These are phyloP conservation scores for California macrophylla DNA, from an alignment of 441 rosid genomes.

Conservation along the genomic window DNA sequence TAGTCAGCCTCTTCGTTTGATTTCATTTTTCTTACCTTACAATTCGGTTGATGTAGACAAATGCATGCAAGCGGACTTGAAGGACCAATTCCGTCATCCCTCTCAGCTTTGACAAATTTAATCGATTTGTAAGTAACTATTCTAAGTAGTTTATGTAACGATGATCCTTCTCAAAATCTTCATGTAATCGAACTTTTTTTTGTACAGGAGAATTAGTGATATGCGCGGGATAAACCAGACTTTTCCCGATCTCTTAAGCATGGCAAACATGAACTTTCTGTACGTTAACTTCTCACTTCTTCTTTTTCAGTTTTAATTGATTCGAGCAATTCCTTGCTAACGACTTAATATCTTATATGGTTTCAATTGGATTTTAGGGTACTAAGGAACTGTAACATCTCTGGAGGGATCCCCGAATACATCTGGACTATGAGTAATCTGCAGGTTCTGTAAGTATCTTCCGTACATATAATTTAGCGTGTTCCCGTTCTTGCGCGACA, in stretches of 20 bases:
- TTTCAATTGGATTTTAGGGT: conserved; percentile 18
- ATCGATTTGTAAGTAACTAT: conserved; percentile 37
- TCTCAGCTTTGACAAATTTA: conserved; percentile 36
- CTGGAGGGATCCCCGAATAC: conserved; percentile 27
- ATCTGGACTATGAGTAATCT: conserved; percentile 26
- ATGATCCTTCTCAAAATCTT: neutral
- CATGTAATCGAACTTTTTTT: neutral
- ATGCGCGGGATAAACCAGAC: conserved; percentile 44
- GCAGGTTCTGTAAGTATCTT: conserved; percentile 24
- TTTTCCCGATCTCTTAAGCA: conserved; percentile 43
- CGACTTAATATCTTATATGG: conserved; percentile 6
- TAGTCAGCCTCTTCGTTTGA: conserved; percentile 6
- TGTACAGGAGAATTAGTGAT: conserved; percentile 65
- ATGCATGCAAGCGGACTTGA: conserved; percentile 53
- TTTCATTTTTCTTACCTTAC: neutral
- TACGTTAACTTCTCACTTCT: conserved; percentile 14
- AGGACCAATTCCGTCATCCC: conserved; percentile 51
- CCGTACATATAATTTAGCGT: neutral
- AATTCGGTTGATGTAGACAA: conserved; percentile 33
- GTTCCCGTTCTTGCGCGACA: neutral
- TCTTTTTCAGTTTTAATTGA: neutral
- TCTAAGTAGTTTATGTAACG: neutral
- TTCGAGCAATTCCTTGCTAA: neutral
- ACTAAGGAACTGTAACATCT: conserved; percentile 30
- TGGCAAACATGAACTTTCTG: conserved; percentile 23